Base-by-base conservation (phyloP, 2,329 filamentous ascomycete species). In the Pseudogymnoascus sp. region DNA sequence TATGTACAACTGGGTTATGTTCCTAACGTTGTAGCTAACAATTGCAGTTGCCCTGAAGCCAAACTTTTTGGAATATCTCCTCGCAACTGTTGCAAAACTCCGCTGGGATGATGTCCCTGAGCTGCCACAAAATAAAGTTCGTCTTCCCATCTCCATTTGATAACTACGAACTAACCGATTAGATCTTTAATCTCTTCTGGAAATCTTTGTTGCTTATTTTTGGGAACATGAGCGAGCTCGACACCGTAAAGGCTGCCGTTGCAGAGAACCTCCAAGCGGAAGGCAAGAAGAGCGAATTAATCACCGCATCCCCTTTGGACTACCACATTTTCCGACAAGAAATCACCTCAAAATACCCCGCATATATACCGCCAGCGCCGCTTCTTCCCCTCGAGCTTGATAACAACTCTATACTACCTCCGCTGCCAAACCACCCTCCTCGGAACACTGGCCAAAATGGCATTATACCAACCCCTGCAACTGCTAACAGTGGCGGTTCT, bases 261-360 rank as follows among this genome's bases (percentile, higher is more conserved):
- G 82, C 82, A 61, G 87, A 91, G 67, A 79, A 82, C 28, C 78
- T 72, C 1, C 73, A 82, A 23, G 82, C 84, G 38, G 83, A 82
- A 65, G 86, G 87, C 69, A 84, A 86, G 60, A 88, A 44, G 28
- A 60, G 89, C 68, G 88, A 88, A n/a, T 80, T 90, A 50, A 93
- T 99, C 65, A 96, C 90, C 1, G 93, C 95, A 4, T 97, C 93
- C 1, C 95, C 95, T 4, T 79, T 99, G 10, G 95, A 99, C 72
- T 99, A 99, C 72, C 93, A 99, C 73, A 83, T 93, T 21, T 99
- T 99, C 73, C 88, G 95, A 37, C 93, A 97, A 74, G 95, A 99
- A 74, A 93, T 99, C 64, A 96, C 89, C 14, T 97, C 93, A 1
- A 99, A 99, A 76, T 99, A 99, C 73, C 95, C 95, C 10, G 90